Base-by-base conservation (phyloP, 306 rosid genomes). In the Psophocarpus tetragonolobus region DNA sequence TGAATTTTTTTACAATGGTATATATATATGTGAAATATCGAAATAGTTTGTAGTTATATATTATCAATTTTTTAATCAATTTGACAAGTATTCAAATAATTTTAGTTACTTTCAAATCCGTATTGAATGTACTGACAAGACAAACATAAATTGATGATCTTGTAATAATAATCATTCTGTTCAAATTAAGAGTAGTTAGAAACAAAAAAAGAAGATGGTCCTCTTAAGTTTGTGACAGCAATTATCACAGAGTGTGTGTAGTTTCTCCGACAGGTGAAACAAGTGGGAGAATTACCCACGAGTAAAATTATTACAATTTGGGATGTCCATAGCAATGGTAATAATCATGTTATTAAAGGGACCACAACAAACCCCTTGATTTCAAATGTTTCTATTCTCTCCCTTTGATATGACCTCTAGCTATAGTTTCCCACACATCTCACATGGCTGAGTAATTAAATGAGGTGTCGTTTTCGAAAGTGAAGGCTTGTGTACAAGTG, bases 311-410 rank as follows among this genome's bases (percentile, higher is more conserved):
- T 61, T 30, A 35, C 64, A 65, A 30, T 33, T 54, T 71, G n/a
- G 64, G 9, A 67, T 57, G 65, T 17, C 48, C 33, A 33, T 74
- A 11, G 23, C 3, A 29, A 15, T 60, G 3, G 32, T 41, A 47
- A 70, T 64, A 62, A 61, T 79, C 57, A 83, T 78, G 70, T 32
- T 13, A 41, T 39, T 32, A 48, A 63, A 29, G 86, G 89, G 88
- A 85, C 85, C 87, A 79, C 84, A 80, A 78, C 63, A 60, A 73
- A 6, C n/a, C n/a, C 6, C 26, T 75, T 75, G 68, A 23, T 68
- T 71, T 88, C 78, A 82, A 88, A 77, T 84, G 75, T 80, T 85
- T 87, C 78, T 82, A 75, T 82, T 80, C 84, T 73, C 70, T 11
- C 26, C 76, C 74, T 80, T 80, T 65, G 72, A 85, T 56, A 24